Conservation (phyloP, 257 asterid genomes). For the Plantago elongata region DNA sequence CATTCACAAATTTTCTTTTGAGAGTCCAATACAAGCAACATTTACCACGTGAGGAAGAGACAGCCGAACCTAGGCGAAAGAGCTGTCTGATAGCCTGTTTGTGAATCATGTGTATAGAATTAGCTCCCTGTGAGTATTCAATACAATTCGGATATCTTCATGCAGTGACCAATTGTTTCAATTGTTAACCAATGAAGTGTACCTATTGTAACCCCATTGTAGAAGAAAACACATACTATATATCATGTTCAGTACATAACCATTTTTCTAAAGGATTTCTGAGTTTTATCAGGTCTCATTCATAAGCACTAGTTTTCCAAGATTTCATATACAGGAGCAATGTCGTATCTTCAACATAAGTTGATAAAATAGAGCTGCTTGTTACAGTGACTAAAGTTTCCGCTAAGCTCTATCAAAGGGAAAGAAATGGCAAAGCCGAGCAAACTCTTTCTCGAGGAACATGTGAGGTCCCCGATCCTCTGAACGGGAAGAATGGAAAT, state of each 20-base stretch:
- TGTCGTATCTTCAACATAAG: too few relatives aligned
- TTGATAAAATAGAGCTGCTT: too few relatives aligned
- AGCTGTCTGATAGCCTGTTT: neutral
- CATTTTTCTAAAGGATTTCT: neutral
- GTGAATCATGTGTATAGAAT: constrained; percentile 14
- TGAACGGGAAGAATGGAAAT: constrained; percentile 42
- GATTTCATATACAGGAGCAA: too few relatives aligned
- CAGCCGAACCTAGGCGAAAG: neutral
- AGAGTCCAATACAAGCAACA: constrained; percentile 8
- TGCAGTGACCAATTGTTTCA: constrained; percentile 11
- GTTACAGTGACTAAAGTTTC: too few relatives aligned
- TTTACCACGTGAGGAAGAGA: neutral
- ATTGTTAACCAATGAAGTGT: constrained; percentile 8
- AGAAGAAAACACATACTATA: neutral
- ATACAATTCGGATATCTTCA: neutral
- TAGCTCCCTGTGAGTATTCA: constrained; percentile 12
- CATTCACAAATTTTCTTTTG: neutral
- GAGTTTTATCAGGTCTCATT: too few relatives aligned
- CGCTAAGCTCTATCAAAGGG: too few relatives aligned
- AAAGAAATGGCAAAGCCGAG: too few relatives aligned
- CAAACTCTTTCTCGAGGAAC: constrained; percentile 53
- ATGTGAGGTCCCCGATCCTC: constrained; percentile 44
- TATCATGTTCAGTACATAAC: neutral
- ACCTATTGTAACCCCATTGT: constrained; percentile 12
- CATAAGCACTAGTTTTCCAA: too few relatives aligned